Evolutionary conservation across 2,329 filamentous ascomycete species (phyloP), one percentile per base, ranked within the genome.

Genomic region (Pestalotiopsis sp.): DNA sequence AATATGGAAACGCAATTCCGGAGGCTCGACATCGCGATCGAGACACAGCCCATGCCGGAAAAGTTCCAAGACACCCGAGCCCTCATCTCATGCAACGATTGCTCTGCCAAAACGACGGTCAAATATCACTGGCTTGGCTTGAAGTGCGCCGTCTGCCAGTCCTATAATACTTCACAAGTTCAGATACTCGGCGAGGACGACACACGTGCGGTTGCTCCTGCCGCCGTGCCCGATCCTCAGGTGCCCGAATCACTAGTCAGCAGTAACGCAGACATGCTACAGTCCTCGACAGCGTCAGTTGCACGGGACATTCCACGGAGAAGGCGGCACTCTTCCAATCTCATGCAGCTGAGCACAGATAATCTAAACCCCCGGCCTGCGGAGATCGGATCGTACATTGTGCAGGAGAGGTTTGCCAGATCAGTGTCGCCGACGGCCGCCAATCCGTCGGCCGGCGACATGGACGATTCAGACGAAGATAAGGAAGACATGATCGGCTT

Each of bases 1-100:
- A 98, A 98, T 77, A 99, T 99, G 95, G 95, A 98, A 77, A 89
- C 93, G 49, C 93, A 97, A 74, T 99, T 98, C 83, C 91, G 94
- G 63, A 96, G 96, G 73, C 83, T 98, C 41, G 95, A 98, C 75
- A 89, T 94, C 66, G 91, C 94, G 64, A 97, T 99, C 70, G 88
- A 92, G 72, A 87, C 87, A 59, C 96, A 99, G 78, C 96, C 96
- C 1, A 98, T 99, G 94, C 96, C 96, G 0, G 82, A 86, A 5
- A 93, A 97, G 72, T 97, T 95, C 75, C 86, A 84, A 70, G 90
- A 94, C 74, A 94, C 93, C 4, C 90, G 90, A 71, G 95, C 94
- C 14, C 89, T 95, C 71, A 89, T 98, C 64, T 89, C 95, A 70
- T 99, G 96, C 81, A 98, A 99, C 78, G 96, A 99, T 81, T 99